Evolutionary conservation across 108 stramenopile genomes (phyloP), one percentile per base, ranked within the genome.

Genomic region (Cyclotella distinguenda): DNA sequence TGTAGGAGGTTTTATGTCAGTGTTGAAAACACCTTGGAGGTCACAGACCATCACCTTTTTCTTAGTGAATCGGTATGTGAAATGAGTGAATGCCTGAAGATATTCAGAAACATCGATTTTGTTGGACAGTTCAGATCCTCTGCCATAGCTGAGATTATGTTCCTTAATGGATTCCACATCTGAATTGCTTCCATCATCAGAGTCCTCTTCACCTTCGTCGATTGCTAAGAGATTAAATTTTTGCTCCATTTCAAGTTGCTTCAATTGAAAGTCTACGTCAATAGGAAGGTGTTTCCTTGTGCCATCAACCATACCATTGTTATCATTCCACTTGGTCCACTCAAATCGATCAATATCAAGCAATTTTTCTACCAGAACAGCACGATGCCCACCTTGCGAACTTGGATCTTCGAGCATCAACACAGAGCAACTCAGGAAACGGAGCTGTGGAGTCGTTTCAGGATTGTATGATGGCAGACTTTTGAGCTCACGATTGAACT

Each of bases 311-410:
- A 30, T 60, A 32, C 83, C 83, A 26, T 59, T 60, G 46, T 86
- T 86, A 56, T 82, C 72, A 44, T 81, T 86, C 77, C 79, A 86
- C 49, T 86, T 86, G 3, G 49, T 64, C 84, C 84, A 86, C 15
- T 38, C 18, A 47, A 69, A 82, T 12, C 66, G 53, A 12, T 81
- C 72, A 15, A 67, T 69, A 32, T 81, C 79, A 16, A 84, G 77
- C 64, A 66, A 68, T 57, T 84, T 84, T 42, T 84, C 83, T n/a
- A 84, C 80, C 18, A 84, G 54, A 38, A 84, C 64, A 50, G 76
- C 80, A 38, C 83, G 72, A 19, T 36, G 2, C 10, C 65, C 68
- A 12, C 23, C 49, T 23, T 53, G 64, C 68, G 68, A 78, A 19
- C 11, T 25, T 12, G 77, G 61, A 47, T 84, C 83, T 16, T 69